phyloP scores from a whole-genome alignment of 371 early-diverging fungal species.

The Quaeritorhiza haematococci region DNA sequence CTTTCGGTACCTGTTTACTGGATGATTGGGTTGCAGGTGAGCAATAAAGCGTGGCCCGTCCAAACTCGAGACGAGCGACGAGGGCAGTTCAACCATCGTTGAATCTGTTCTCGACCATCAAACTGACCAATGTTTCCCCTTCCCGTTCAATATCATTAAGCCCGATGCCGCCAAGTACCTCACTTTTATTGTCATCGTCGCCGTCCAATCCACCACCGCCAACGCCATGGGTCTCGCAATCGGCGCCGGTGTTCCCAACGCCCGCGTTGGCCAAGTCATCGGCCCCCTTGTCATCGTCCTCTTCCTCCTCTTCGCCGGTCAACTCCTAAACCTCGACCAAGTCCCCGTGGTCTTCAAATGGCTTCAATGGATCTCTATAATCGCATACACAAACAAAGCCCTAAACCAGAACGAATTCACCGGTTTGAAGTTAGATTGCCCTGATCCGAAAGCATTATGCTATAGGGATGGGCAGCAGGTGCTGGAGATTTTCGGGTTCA shows the following conservation, averaged over 20 bases:
- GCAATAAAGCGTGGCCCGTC: too few species aligned
- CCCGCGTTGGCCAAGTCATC: constrained; percentile 40
- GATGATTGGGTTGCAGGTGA: constrained; percentile 38
- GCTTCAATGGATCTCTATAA: constrained; percentile 39
- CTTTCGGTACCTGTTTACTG: constrained; percentile 34
- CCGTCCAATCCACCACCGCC: constrained; percentile 25
- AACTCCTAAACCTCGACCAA: constrained; percentile 33
- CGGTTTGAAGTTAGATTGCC: constrained; percentile 21
- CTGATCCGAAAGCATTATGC: constrained; percentile 12
- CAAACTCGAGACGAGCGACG: too few species aligned
- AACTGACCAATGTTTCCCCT: too few species aligned
- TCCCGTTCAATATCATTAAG: too few species aligned
- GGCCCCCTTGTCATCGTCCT: constrained; percentile 39
- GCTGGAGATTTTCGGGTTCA: constrained; percentile 8
- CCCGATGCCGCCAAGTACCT: constrained; percentile 24
- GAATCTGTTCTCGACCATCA: too few species aligned
- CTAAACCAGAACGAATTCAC: constrained; percentile 30
- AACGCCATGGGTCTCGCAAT: constrained; percentile 37
- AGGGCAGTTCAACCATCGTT: too few species aligned
- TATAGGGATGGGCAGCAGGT: constrained; percentile 16
- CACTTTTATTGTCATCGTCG: constrained; percentile 37
- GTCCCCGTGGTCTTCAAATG: constrained; percentile 38
- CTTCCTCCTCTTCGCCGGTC: constrained; percentile 48
- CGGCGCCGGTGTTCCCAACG: constrained; percentile 33
- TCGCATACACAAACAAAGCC: constrained; percentile 33